Percentiles rank a stretch among this genome's conserved stretches.
These are phyloP conservation scores for Sanghuangporus baumii DNA, from an alignment of 1,284 basidiomycete genomes.

Conservation along the genomic window DNA sequence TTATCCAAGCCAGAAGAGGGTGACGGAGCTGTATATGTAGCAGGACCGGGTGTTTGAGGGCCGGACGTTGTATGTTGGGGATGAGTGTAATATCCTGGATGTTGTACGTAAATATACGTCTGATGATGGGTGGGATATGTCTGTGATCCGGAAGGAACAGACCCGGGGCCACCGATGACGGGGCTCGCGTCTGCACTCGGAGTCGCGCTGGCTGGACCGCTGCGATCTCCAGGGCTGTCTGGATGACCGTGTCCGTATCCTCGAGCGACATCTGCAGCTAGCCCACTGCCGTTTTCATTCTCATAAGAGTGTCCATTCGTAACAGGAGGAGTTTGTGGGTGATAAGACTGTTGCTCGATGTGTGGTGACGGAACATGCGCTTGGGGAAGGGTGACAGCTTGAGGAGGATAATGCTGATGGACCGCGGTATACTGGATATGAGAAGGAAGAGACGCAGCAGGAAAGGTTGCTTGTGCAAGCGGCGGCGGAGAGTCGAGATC, in stretches of 20 bases:
- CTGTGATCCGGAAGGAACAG: neutral
- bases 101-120: neutral
- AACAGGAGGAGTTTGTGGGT: neutral
- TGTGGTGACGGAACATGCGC: neutral
- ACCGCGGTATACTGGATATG: neutral
- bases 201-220: neutral
- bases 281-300: neutral
- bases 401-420: neutral
- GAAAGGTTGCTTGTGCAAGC: conserved; percentile 14
- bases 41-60: neutral
- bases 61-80: neutral
- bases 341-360: neutral
- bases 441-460: neutral
- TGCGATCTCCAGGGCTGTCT: conserved; percentile 4
- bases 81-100: neutral
- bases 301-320: neutral
- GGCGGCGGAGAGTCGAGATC: conserved; percentile 19
- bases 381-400: neutral
- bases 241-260: neutral
- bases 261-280: neutral
- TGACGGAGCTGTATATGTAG: neutral
- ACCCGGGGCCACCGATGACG: neutral
- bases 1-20: neutral
- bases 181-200: conserved; percentile 8
- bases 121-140: neutral